phyloP scores from a whole-genome alignment of 176 grass and related monocot genomes.

The Carex kokanica region DNA sequence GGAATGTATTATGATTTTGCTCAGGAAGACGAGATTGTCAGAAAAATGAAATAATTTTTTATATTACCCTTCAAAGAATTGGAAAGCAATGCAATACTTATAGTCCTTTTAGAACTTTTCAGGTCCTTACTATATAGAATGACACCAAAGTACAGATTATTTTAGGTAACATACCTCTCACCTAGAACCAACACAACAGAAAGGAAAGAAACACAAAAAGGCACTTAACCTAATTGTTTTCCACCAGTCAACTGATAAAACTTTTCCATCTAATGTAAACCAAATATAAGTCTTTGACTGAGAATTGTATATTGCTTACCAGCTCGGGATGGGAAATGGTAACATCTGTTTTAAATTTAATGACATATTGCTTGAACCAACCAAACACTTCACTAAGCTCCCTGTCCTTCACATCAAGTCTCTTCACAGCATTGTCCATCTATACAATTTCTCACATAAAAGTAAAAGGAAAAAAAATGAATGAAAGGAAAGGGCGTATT shows the following conservation, averaged over 20 bases:
- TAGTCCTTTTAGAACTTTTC: not conserved
- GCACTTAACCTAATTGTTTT: constrained; percentile 17
- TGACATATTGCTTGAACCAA: constrained; percentile 79
- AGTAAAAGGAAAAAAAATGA: not conserved
- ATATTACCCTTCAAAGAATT: not conserved
- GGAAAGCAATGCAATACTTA: not conserved
- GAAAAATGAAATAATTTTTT: not conserved
- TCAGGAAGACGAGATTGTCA: constrained; percentile 17
- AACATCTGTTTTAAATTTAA: constrained; percentile 60
- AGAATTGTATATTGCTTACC: constrained; percentile 41
- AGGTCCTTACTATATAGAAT: not conserved
- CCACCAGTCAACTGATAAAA: constrained; percentile 14
- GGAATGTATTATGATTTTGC: not conserved
- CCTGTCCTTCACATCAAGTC: constrained; percentile 38
- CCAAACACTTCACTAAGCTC: constrained; percentile 57
- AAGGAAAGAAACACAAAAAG: not conserved
- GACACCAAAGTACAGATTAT: constrained; percentile 8
- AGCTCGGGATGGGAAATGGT: constrained; percentile 65
- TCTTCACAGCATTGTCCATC: constrained; percentile 51
- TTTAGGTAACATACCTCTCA: constrained; percentile 8
- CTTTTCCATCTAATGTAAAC: not conserved
- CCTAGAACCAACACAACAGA: constrained; percentile 13
- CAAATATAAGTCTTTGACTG: constrained; percentile 2
- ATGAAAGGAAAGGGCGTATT: not conserved
- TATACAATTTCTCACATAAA: constrained; percentile 29